Evolutionary conservation across 768 basidiomycete genomes (phyloP), one percentile per base, ranked within the genome.

Genomic region (Xanthoconium purpureum): DNA sequence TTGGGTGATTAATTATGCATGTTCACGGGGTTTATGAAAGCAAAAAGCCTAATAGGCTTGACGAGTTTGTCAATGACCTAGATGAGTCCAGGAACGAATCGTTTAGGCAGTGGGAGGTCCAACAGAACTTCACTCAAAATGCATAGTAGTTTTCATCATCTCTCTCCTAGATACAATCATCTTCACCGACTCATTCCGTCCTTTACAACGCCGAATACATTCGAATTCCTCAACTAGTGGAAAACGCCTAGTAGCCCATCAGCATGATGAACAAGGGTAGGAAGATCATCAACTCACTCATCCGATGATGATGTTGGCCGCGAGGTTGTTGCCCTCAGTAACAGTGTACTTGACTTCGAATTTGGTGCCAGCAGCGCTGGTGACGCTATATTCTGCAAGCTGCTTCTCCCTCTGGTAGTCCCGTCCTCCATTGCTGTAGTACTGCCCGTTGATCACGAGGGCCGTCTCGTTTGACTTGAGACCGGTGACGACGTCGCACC

Each of bases 401-500:
- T 42, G 40, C 11, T 42, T 20, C 40, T 42, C 40, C 10, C 40
- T 42, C 18, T 20, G 8, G 7, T 14, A 42, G 18, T 42, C 40
- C 7, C 40, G 18, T 42, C 40, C 40, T 7, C 40, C 40, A 5
- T 42, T 24, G 40, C 20, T 42, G 20, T 42, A 42, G 40, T 42
- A 42, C 40, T 42, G 40, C 5, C 40, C 40, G 28, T 73, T 60
- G 57, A 76, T 56, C 13, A 57, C 47, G 6, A 44, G 24, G 1
- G 43, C 66, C 6, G 70, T 74, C 35, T 69, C 49, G 28, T 46
- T 55, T 15, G 50, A 20, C 4, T 52, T 15, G 36, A 76, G 65
- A 48, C 72, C 65, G 5, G 74, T 65, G 50, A 75, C 64, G 44
- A 74, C 67, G 57, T 77, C 75, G 63, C 67, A 64, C 77, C 77